Evolutionary conservation across 352 stramenopile species (phyloP), one percentile per base, ranked within the genome.

Genomic region (Lagenidium giganteum): DNA sequence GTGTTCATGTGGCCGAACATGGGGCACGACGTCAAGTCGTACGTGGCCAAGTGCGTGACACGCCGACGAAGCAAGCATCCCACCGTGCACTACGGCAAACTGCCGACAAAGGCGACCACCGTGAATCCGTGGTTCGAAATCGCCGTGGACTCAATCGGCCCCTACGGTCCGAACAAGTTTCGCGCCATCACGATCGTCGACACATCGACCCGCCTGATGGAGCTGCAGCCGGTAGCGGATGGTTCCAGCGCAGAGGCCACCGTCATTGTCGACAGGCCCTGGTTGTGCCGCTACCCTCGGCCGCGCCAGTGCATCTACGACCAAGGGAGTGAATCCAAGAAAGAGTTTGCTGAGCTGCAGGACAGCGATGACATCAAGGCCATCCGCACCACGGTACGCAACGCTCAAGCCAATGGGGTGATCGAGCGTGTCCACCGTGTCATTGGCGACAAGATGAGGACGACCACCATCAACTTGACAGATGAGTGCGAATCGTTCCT

Each of bases 371-470:
- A 28, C 12, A 32, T 47, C 8, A 21, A 18, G 5, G 3, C 9
- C 14, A 17, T 16, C 14, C 31, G 11, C 6, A 51, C 31, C 16
- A 51, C 43, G 4, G 11, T n/a, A 18, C 31, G 34, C 4, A 51
- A 51, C 26, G 31, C 43, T 4, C 20, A 14, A 14, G 32, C 32
- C 20, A 51, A 33, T 20, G 21, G 16, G 8, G 18, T 37, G 22
- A 34, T 51, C 25, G 43, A 51, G 16, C 31, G 43, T n/a, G 26
- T 51, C 4, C 43, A 42, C n/a, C 30, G 37, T 3, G 25, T 26
- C 11, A 42, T 51, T 25, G 25, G 25, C 31, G 16, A 51, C 43
- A 51, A 42, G 30, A 51, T 42, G 43, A n/a, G n/a, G n/a, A n/a
- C n/a, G n/a, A n/a, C n/a, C n/a, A 23, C 23, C 13, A 33, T 45